These are phyloP conservation scores for Agapanthus africanus DNA, from an alignment of 106 monocot species.

Conservation along the genomic window DNA sequence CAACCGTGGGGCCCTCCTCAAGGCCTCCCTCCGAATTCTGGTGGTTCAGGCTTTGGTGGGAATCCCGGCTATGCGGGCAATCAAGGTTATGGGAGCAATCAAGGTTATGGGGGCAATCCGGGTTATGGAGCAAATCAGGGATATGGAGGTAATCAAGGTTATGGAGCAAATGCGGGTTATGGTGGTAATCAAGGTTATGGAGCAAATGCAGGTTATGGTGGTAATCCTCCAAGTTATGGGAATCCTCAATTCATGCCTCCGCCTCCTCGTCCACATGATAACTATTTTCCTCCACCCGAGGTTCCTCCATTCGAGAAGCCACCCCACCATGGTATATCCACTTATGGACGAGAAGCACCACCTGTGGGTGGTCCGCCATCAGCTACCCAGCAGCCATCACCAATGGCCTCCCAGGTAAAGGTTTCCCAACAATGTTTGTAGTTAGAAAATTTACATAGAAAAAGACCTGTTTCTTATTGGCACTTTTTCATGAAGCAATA, in stretches of 20 bases:
- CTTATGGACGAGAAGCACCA: slow-evolving; percentile 65
- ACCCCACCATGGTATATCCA: slow-evolving; percentile 73
- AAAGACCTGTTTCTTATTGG: background rate
- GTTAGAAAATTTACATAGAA: background rate
- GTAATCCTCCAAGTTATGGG: slow-evolving; percentile 41
- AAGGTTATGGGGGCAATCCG: slow-evolving; percentile 47
- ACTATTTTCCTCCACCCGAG: slow-evolving; percentile 59
- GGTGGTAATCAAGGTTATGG: too few species aligned
- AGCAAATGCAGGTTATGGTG: slow-evolving; percentile 14
- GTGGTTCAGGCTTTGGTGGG: slow-evolving; percentile 50
- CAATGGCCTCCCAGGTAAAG: slow-evolving; percentile 43
- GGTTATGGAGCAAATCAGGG: background rate
- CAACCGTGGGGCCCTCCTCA: slow-evolving; percentile 73
- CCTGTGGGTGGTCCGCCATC: slow-evolving; percentile 27
- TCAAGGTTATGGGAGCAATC: background rate
- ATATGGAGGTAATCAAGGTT: background rate
- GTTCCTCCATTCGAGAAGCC: slow-evolving; percentile 53
- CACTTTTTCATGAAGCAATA: too few species aligned
- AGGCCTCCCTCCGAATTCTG: slow-evolving; percentile 38
- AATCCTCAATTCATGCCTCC: slow-evolving; percentile 54
- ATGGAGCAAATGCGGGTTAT: background rate
- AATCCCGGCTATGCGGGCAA: slow-evolving; percentile 16
- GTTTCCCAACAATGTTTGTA: too few species aligned
- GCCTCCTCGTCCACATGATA: slow-evolving; percentile 49
- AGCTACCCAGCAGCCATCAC: slow-evolving; percentile 29